Conservation (phyloP, 2,329 filamentous ascomycete genomes). For the Akanthomyces uredinophilus region DNA sequence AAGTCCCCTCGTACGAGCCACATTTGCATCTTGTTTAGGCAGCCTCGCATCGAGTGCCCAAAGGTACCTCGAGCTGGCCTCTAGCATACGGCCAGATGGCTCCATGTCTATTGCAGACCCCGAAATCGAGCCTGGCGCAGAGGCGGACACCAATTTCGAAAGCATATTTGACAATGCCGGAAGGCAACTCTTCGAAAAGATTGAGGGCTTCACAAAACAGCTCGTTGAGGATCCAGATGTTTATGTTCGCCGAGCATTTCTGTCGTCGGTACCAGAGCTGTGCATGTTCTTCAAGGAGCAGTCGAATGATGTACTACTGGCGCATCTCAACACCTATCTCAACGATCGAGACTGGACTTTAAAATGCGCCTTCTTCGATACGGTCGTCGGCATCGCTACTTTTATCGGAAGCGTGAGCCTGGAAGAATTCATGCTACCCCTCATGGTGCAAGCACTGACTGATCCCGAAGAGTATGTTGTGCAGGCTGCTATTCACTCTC, state of each 20-base stretch:
- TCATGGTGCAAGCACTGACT: constrained; percentile 92
- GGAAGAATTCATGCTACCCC: constrained; percentile 89
- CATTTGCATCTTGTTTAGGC: constrained; percentile 88
- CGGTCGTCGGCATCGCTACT: constrained; percentile 84
- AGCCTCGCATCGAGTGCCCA: constrained; percentile 81
- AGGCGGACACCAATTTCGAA: constrained; percentile 67
- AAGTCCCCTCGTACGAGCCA: constrained; percentile 72
- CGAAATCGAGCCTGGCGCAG: constrained; percentile 67
- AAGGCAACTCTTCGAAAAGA: constrained; percentile 72
- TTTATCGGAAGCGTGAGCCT: constrained; percentile 85
- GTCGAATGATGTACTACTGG: constrained; percentile 92
- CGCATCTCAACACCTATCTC: constrained; percentile 92
- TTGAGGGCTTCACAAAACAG: constrained; percentile 84
- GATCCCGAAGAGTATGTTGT: constrained; percentile 93
- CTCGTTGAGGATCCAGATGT: constrained; percentile 83
- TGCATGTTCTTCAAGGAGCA: constrained; percentile 94
- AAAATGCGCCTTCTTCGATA: constrained; percentile 94
- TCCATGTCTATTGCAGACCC: constrained; percentile 72
- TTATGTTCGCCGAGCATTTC: constrained; percentile 81
- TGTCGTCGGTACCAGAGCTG: constrained; percentile 84
- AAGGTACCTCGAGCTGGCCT: constrained; percentile 84
- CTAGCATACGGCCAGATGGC: constrained; percentile 78
- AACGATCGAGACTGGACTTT: constrained; percentile 96
- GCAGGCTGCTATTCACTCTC: constrained; percentile 79
- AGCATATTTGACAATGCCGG: constrained; percentile 85